Evolutionary conservation across 1,139 yeast genomes (phyloP).

Genomic region (Sugiyamaella novakii): DNA sequence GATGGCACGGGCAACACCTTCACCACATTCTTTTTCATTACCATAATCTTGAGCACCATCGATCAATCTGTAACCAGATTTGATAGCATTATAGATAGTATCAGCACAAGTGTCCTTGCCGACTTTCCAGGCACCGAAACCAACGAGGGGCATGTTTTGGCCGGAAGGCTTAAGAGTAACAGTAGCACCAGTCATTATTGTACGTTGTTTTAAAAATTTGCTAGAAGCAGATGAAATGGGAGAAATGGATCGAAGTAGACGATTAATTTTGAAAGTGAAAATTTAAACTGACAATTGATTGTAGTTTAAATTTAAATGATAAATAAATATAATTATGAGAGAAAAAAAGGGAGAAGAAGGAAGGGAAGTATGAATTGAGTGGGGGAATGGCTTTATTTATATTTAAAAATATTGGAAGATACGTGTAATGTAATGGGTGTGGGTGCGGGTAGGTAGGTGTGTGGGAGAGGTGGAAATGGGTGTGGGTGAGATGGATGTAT

Average conservation of each 20-base stretch:
- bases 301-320: constrained; percentile 4
- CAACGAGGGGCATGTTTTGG: constrained; percentile 50
- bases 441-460: constrained; percentile 1
- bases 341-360: constrained; percentile 2
- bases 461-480: constrained; percentile 1
- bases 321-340: not conserved
- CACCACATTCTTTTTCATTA: constrained; percentile 47
- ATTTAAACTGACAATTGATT: no score
- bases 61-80: constrained; percentile 49
- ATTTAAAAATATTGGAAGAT: constrained; percentile 5
- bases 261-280: constrained; percentile 19
- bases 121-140: constrained; percentile 55
- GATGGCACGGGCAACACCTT: constrained; percentile 46
- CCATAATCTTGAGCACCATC: constrained; percentile 49
- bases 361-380: constrained; percentile 6
- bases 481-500: no score
- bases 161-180: constrained; percentile 42
- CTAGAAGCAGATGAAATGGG: constrained; percentile 2
- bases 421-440: no score
- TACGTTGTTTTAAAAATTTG: constrained; percentile 14
- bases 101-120: constrained; percentile 46
- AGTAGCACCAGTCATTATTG: constrained; percentile 24
- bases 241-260: constrained; percentile 8
- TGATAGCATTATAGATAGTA: constrained; percentile 49
- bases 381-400: constrained; percentile 19